These are phyloP conservation scores for Kazachstania bromeliacearum DNA, from an alignment of 805 yeast genomes.

Conservation along the genomic window DNA sequence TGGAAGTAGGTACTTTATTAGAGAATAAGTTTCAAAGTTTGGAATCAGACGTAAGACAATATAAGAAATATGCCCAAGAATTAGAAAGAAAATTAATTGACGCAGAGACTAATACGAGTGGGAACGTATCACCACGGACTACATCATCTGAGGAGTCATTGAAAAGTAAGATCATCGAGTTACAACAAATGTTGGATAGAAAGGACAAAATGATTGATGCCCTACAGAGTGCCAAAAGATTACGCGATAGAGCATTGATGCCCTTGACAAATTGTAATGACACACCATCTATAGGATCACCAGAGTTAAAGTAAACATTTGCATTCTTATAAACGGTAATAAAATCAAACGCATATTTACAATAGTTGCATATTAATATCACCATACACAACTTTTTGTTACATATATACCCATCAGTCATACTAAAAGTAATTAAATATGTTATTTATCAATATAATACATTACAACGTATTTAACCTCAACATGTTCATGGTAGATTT, in stretches of 20 bases:
- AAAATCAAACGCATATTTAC: too few relatives aligned
- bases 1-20: conserved; percentile 31
- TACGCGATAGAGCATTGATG: conserved; percentile 35
- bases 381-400: too few relatives aligned
- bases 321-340: too few relatives aligned
- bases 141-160: conserved; percentile 35
- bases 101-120: not conserved
- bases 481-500: too few relatives aligned
- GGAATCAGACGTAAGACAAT: conserved; percentile 27
- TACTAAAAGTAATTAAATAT: too few relatives aligned
- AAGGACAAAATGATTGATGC: conserved; percentile 77
- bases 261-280: not conserved
- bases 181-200: conserved; percentile 52
- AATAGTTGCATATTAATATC: too few relatives aligned
- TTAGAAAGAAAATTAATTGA: conserved; percentile 11
- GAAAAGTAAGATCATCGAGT: conserved; percentile 44
- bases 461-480: too few relatives aligned
- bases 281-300: too few relatives aligned
- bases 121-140: not conserved
- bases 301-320: too few relatives aligned
- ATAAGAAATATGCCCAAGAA: conserved; percentile 15
- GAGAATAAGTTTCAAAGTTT: conserved; percentile 23
- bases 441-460: too few relatives aligned
- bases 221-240: conserved; percentile 52
- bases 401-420: too few relatives aligned